Evolutionary conservation across 805 yeast genomes (phyloP).

Genomic region (Zygosaccharomyces siamensis): DNA sequence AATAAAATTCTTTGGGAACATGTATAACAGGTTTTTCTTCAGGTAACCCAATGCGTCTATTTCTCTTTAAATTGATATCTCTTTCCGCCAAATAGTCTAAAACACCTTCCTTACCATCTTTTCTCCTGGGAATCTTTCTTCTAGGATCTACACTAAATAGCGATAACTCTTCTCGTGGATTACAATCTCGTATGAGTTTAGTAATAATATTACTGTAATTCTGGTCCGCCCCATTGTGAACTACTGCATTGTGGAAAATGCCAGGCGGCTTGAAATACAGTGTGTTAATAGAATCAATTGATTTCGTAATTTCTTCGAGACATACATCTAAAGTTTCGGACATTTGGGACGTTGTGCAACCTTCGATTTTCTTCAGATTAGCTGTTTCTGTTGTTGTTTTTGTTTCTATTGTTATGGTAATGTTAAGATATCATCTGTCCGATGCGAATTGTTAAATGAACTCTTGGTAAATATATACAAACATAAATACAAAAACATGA

Average conservation of each 20-base stretch:
- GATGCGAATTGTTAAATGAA: background rate
- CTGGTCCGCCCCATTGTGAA: slow-evolving; percentile 28
- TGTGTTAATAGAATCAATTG: slow-evolving; percentile 39
- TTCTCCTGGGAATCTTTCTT: slow-evolving; percentile 40
- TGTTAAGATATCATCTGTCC: background rate
- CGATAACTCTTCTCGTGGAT: slow-evolving; percentile 43
- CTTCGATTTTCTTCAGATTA: background rate
- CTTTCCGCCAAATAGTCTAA: slow-evolving; percentile 35
- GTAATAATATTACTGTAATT: slow-evolving; percentile 39
- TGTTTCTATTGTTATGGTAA: background rate
- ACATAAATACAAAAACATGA: background rate
- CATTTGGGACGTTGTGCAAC: slow-evolving; percentile 12
- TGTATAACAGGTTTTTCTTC: slow-evolving; percentile 27
- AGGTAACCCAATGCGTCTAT: slow-evolving; percentile 33
- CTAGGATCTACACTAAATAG: slow-evolving; percentile 42
- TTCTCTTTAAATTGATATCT: slow-evolving; percentile 31
- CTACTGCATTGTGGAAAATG: slow-evolving; percentile 59
- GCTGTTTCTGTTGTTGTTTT: background rate
- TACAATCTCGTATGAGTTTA: slow-evolving; percentile 55
- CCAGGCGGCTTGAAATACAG: slow-evolving; percentile 54
- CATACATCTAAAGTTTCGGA: slow-evolving; percentile 30
- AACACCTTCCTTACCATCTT: slow-evolving; percentile 46
- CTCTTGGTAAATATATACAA: background rate
- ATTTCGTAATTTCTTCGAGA: slow-evolving; percentile 36
- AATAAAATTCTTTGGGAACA: slow-evolving; percentile 27